Evolutionary conservation across 371 early-diverging fungal genomes (phyloP), one percentile per base, ranked within the genome.

Genomic region (Mucor saturninus): DNA sequence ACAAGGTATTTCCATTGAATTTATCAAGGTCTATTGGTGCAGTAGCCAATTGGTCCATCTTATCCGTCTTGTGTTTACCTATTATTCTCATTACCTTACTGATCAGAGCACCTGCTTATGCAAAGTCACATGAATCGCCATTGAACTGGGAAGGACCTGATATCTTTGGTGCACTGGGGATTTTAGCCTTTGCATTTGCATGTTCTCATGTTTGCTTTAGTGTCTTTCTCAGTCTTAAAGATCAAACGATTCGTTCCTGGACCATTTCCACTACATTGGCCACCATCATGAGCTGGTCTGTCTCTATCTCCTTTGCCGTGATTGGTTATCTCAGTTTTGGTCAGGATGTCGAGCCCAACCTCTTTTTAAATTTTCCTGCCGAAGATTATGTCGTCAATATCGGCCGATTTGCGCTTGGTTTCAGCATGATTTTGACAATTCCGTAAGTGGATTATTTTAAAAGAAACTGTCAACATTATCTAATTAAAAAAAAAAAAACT

Each of bases 161-260:
- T 63, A 74, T 85, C 21, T 73, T 85, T 54, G 78, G 84, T 1
- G 85, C 84, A 2, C 65, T 84, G 37, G 87, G 87, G n/a, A 83
- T 87, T 57, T 79, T 86, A 69, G 83, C 84, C 2, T 87, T 87
- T 68, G 85, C 87, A n/a, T 82, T 87, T 66, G 73, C 85, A 28
- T 86, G 84, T 30, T 68, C 84, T 10, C 87, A 87, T 43, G 83
- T 83, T 0, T 83, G 83, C 7, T 85, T 86, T 54, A 73, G 72
- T 64, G 86, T 83, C 49, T 87, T 69, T 51, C 61, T 80, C 10
- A 75, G 86, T 26, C 73, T 80, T 50, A 68, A 69, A 29, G 72
- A 80, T 46, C 86, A 81, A 43, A 72, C 81, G 0, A 45, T 68
- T 3, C 61, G 62, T 21, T 75, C 75, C 9, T 87, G 87, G 87